These are phyloP conservation scores for Patellifolia procumbens DNA, from an alignment of 179 eudicot genomes.

Conservation along the genomic window DNA sequence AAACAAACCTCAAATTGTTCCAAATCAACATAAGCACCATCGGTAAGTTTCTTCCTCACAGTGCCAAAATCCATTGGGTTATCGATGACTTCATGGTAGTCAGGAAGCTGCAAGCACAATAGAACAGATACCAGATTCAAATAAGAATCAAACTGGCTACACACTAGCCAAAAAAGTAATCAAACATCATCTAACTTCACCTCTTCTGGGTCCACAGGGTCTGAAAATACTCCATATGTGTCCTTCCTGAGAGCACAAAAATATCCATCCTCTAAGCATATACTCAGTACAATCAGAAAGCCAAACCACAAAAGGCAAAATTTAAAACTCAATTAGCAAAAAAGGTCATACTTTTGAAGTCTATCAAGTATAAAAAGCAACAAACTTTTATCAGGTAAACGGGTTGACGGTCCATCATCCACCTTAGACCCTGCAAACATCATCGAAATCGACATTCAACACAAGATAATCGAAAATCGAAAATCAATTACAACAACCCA, in stretches of 20 bases:
- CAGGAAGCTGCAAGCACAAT: slow-evolving; percentile 68
- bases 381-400: slow-evolving; percentile 95
- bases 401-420: slow-evolving; percentile 68
- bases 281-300: slow-evolving; percentile 25
- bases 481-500: slow-evolving; percentile 13
- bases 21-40: slow-evolving; percentile 55
- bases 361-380: slow-evolving; percentile 93
- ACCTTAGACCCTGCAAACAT: slow-evolving; percentile 32
- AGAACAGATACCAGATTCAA: slow-evolving; percentile 25
- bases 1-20: slow-evolving; percentile 85
- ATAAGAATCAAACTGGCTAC: slow-evolving; percentile 18
- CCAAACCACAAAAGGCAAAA: slow-evolving; percentile 10
- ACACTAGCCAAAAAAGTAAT: slow-evolving; percentile 10
- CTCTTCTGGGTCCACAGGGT: slow-evolving; percentile 94
- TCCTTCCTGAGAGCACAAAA: slow-evolving; percentile 69
- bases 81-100: slow-evolving; percentile 73
- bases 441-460: slow-evolving; percentile 29
- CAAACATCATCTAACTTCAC: slow-evolving; percentile 34
- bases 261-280: slow-evolving; percentile 25
- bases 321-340: slow-evolving; percentile 14
- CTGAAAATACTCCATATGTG: slow-evolving; percentile 84
- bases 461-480: not conserved
- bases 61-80: slow-evolving; percentile 96
- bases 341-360: slow-evolving; percentile 86
- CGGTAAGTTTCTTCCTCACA: slow-evolving; percentile 68